Percentiles rank a stretch among this genome's conserved stretches.
Evolutionary conservation across 2,329 filamentous ascomycete genomes (phyloP).

Genomic region (Ceratocystis ficicola): DNA sequence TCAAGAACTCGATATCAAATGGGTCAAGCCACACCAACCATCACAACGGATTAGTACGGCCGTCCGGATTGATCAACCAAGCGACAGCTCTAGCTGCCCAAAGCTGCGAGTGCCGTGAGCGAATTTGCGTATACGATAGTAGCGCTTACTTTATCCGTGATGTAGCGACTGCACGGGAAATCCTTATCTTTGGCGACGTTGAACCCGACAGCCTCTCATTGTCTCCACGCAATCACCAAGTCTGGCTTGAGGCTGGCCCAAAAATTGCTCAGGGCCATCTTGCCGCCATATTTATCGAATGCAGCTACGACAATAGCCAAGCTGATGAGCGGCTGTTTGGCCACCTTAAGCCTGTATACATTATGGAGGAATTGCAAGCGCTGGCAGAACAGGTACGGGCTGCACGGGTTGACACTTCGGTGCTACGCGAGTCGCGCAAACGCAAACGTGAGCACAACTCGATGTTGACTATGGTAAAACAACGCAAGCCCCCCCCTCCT

Average conservation of each 20-base stretch:
- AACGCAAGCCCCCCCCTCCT: slow-evolving; percentile 21
- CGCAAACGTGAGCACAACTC: slow-evolving; percentile 43
- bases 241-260: slow-evolving; percentile 82
- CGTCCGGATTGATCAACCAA: slow-evolving; percentile 20
- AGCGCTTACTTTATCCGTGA: slow-evolving; percentile 90
- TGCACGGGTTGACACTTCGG: slow-evolving; percentile 30
- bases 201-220: slow-evolving; percentile 81
- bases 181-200: slow-evolving; percentile 90
- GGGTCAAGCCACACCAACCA: slow-evolving; percentile 19
- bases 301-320: slow-evolving; percentile 76
- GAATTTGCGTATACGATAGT: slow-evolving; percentile 65
- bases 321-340: slow-evolving; percentile 71
- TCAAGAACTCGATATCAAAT: slow-evolving; percentile 17
- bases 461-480: slow-evolving; percentile 23
- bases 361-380: slow-evolving; percentile 63
- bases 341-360: slow-evolving; percentile 71
- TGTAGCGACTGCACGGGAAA: slow-evolving; percentile 54
- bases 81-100: slow-evolving; percentile 22
- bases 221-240: slow-evolving; percentile 62
- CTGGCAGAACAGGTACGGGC: slow-evolving; percentile 61
- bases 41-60: slow-evolving; percentile 3
- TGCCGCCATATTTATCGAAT: slow-evolving; percentile 84
- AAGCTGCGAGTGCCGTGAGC: slow-evolving; percentile 33
- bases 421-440: slow-evolving; percentile 40
- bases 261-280: slow-evolving; percentile 65